Evolutionary conservation across 1,139 yeast genomes (phyloP).

Genomic region (Geotrichum bryndzae): DNA sequence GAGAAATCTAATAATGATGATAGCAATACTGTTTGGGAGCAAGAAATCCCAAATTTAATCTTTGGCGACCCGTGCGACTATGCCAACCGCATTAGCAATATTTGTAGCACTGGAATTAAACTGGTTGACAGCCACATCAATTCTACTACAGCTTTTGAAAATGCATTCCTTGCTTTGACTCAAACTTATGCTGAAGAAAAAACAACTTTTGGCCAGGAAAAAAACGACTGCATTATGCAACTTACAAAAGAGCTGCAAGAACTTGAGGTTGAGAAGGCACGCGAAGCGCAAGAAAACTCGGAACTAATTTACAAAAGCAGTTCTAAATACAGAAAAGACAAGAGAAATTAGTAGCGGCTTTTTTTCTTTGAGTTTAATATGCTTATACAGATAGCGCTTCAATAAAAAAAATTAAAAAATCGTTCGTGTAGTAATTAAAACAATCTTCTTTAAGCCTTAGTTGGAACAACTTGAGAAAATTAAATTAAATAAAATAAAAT

Average conservation of each 20-base stretch:
- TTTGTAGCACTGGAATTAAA: neutral
- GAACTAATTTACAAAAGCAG: neutral
- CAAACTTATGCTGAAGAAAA: neutral
- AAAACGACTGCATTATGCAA: neutral
- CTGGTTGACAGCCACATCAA: neutral
- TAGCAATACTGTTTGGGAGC: neutral
- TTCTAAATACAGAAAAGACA: neutral
- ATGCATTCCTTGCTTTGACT: neutral
- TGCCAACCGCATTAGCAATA: neutral
- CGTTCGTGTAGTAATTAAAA: too few relatives aligned
- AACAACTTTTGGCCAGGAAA: neutral
- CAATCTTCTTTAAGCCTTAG: too few relatives aligned
- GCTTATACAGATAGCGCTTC: neutral
- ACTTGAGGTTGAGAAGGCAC: neutral
- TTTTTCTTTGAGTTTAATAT: neutral
- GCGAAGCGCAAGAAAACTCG: neutral
- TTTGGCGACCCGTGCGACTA: neutral
- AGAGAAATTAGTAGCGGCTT: neutral
- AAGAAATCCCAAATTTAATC: neutral
- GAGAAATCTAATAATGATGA: neutral
- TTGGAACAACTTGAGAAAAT: too few relatives aligned
- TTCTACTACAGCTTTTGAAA: neutral
- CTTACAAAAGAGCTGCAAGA: neutral
- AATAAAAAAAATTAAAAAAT: too few relatives aligned
- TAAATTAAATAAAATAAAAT: too few relatives aligned